phyloP scores from a whole-genome alignment of 2,329 filamentous ascomycete species.

The Penicillium hordei region DNA sequence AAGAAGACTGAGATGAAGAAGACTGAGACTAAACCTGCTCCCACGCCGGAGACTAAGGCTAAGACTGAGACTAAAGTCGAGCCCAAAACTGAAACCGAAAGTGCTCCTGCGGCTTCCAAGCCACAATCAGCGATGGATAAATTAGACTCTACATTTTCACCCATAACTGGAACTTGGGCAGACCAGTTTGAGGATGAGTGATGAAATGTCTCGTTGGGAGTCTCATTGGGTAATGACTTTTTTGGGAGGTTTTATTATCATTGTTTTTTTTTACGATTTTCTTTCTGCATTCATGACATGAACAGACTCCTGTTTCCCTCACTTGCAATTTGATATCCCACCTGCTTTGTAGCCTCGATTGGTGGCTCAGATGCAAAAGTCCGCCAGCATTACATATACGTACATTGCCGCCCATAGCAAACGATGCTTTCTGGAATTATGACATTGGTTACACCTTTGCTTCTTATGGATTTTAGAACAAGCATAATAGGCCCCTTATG shows the following conservation, averaged over 20 bases:
- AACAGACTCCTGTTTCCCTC: conserved; percentile 9
- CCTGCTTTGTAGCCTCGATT: background rate
- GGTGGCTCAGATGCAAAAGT: background rate
- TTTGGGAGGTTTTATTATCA: background rate
- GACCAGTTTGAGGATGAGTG: conserved; percentile 33
- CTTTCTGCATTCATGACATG: conserved; percentile 18
- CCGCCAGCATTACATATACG: background rate
- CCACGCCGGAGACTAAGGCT: conserved; percentile 1
- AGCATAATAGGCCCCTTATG: background rate
- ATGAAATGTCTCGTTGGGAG: background rate
- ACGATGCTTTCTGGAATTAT: background rate
- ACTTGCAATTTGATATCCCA: conserved; percentile 21
- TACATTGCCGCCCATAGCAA: background rate
- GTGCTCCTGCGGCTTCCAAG: background rate
- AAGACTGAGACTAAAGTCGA: background rate
- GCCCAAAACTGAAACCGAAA: background rate
- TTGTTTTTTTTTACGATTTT: conserved; percentile 1
- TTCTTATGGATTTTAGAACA: background rate
- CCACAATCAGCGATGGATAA: conserved; percentile 21
- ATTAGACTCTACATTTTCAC: conserved; percentile 30
- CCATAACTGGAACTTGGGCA: conserved; percentile 34
- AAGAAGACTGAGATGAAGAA: conserved; percentile 21
- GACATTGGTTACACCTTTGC: background rate
- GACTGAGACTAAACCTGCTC: background rate
- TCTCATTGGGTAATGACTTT: no score